These are phyloP conservation scores for Nectriaceae sp. DNA, from an alignment of 2,329 filamentous ascomycete species.

Conservation along the genomic window DNA sequence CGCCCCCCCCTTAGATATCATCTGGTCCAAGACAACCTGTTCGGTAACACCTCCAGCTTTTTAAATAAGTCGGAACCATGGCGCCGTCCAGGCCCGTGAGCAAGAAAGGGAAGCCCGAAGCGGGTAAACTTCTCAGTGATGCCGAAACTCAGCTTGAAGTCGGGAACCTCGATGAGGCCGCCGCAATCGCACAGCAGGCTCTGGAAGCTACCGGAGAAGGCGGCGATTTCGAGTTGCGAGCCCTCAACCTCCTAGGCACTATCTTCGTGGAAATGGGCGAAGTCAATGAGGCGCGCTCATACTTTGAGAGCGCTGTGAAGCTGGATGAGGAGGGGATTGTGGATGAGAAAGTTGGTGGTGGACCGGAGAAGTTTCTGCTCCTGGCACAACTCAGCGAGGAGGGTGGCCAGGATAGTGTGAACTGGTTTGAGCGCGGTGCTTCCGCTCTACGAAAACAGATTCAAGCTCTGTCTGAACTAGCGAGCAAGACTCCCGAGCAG, in stretches of 20 bases:
- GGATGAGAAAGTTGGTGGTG: slow-evolving; percentile 73
- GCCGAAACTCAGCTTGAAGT: slow-evolving; percentile 45
- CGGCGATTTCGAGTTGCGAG: slow-evolving; percentile 59
- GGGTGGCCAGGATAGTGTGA: slow-evolving; percentile 65
- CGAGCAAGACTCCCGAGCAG: slow-evolving; percentile 40
- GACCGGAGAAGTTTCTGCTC: slow-evolving; percentile 93
- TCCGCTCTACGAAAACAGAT: slow-evolving; percentile 72
- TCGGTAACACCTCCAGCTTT: background rate
- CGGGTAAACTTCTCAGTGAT: slow-evolving; percentile 37
- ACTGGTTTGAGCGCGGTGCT: slow-evolving; percentile 72
- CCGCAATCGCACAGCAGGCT: slow-evolving; percentile 43
- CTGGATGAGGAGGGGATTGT: slow-evolving; percentile 75
- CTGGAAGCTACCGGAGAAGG: slow-evolving; percentile 45
- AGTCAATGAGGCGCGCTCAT: slow-evolving; percentile 69
- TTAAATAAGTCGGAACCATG: slow-evolving; percentile 30
- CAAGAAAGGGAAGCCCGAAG: slow-evolving; percentile 38
- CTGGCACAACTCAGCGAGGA: slow-evolving; percentile 84
- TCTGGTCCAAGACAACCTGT: no score
- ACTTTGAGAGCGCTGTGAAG: slow-evolving; percentile 71
- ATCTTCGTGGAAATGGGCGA: slow-evolving; percentile 84
- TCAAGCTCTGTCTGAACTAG: slow-evolving; percentile 56
- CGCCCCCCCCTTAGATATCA: no score
- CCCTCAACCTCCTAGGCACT: slow-evolving; percentile 76
- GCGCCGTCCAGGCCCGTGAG: slow-evolving; percentile 42
- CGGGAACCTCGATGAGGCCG: slow-evolving; percentile 44